These are phyloP conservation scores for Acer saccharum DNA, from an alignment of 345 rosid species.

Conservation along the genomic window DNA sequence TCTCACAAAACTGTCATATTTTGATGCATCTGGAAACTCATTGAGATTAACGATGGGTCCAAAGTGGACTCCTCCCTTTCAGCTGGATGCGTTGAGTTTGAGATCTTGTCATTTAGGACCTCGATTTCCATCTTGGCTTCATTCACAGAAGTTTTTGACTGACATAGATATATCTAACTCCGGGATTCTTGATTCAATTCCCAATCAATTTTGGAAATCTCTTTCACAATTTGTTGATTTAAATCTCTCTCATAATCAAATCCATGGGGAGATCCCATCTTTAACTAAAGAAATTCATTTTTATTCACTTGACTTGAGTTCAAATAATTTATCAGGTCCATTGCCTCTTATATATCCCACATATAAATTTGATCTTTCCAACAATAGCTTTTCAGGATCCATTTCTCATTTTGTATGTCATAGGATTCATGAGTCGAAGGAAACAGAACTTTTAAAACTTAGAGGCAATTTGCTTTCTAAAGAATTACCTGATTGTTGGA, in stretches of 20 bases:
- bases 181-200: slow-evolving; percentile 27
- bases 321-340: slow-evolving; percentile 24
- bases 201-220: slow-evolving; percentile 29
- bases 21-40: slow-evolving; percentile 28
- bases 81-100: slow-evolving; percentile 3
- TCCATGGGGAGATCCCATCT: slow-evolving; percentile 28
- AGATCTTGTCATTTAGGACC: slow-evolving; percentile 29
- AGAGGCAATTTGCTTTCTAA: slow-evolving; percentile 36
- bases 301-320: slow-evolving; percentile 21
- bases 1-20: slow-evolving; percentile 12
- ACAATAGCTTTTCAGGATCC: background rate
- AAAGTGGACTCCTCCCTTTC: slow-evolving; percentile 36
- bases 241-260: slow-evolving; percentile 32
- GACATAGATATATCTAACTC: slow-evolving; percentile 31
- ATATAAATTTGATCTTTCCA: slow-evolving; percentile 22
- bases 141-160: background rate
- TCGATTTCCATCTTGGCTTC: slow-evolving; percentile 37
- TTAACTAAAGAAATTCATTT: background rate
- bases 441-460: slow-evolving; percentile 31
- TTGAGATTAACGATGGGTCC: slow-evolving; percentile 16
- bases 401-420: slow-evolving; percentile 17
- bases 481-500: slow-evolving; percentile 33
- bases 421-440: background rate
- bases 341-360: slow-evolving; percentile 11
- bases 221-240: background rate